Evolutionary conservation across 2,329 filamentous ascomycete species (phyloP), one percentile per base, ranked within the genome.

Genomic region (Colletotrichum sp.): DNA sequence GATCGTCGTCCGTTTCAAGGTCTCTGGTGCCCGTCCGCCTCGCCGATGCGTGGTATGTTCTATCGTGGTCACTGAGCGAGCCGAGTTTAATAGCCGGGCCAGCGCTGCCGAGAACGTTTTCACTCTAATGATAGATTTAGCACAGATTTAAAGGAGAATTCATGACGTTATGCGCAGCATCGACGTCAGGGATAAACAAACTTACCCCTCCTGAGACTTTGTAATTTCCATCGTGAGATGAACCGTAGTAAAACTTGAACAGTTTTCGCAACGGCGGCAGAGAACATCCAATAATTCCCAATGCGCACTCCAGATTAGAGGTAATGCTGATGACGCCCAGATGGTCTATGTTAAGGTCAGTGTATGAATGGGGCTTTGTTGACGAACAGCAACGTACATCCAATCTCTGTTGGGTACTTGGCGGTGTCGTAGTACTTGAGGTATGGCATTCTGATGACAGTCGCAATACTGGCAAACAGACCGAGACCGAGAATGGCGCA

Each of bases 81-180:
- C 67, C 59, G 12, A 74, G 71, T 26, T 74, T 74, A n/a, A 74
- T 70, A 6, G 64, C 71, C 24, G 66, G 71, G 26, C 71, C 71
- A 18, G 59, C 59, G 24, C 71, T 74, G n/a, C 57, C 66, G 18
- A 74, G 66, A 18, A 28, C 71, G 24, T 70, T 52, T 21, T 36
- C 32, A 9, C 66, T 74, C 66, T 74, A 9, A 1, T 9, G 18
- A 44, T 15, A 9, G 8, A 3, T 3, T 28, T 32, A 62, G n/a
- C 36, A 4, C 9, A 24, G 0, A 5, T 6, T 49, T 30, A n/a
- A 8, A 59, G 13, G 0, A 57, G 5, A 6, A 0, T 18, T 59
- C 2, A 16, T 8, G 0, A 62, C 0, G 1, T 21, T 0, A 49
- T 18, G 28, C 10, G 18, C 10, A 3, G 5, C n/a, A 30, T 59